phyloP scores from a whole-genome alignment of 257 asterid species.

The Thymus quinquecostatus region DNA sequence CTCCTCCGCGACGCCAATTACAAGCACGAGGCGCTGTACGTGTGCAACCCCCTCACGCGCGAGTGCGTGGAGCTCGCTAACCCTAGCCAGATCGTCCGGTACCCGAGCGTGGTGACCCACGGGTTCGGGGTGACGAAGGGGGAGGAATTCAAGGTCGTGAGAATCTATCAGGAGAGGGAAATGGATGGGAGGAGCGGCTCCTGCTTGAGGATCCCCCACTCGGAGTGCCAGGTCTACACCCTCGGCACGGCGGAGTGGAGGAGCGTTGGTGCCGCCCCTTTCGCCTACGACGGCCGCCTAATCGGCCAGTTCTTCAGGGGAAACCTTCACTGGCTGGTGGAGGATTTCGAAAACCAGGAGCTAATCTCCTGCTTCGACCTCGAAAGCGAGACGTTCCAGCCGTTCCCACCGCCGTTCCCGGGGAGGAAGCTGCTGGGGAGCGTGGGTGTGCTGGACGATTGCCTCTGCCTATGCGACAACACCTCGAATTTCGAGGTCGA shows the following conservation, averaged over 20 bases:
- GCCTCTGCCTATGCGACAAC: constrained; percentile 48
- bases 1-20: constrained; percentile 31
- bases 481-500: constrained; percentile 32
- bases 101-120: constrained; percentile 34
- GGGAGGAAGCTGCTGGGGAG: constrained; percentile 37
- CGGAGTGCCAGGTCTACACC: constrained; percentile 52
- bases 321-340: constrained; percentile 56
- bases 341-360: constrained; percentile 41
- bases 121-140: constrained; percentile 45
- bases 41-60: constrained; percentile 52
- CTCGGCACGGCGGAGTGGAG: constrained; percentile 48
- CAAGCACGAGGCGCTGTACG: constrained; percentile 35
- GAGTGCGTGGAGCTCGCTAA: constrained; percentile 39
- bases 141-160: constrained; percentile 46
- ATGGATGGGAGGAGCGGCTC: constrained; percentile 27
- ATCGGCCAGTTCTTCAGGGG: constrained; percentile 42
- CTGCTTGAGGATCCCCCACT: constrained; percentile 30
- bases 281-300: constrained; percentile 28
- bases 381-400: constrained; percentile 43
- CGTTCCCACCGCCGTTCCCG: constrained; percentile 45
- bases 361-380: constrained; percentile 58
- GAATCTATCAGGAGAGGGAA: constrained; percentile 47
- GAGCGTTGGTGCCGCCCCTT: constrained; percentile 33
- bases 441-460: constrained; percentile 38
- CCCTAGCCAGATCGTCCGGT: constrained; percentile 22